phyloP scores from a whole-genome alignment of 139 green algal genomes.

The Parachlorella kessleri region DNA sequence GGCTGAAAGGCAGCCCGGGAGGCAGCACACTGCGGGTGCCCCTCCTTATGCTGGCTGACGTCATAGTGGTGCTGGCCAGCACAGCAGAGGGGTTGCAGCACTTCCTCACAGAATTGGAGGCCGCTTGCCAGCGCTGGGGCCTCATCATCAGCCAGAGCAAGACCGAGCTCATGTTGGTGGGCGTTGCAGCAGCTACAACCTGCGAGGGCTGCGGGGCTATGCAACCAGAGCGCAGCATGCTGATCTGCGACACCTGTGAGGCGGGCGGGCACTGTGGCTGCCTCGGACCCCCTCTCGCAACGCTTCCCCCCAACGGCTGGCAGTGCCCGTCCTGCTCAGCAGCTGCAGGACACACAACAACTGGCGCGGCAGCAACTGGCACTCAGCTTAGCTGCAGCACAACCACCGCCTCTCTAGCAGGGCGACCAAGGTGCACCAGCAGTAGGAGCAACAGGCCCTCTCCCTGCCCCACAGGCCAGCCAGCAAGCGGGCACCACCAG shows the following conservation, averaged over 20 bases:
- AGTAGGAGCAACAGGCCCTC: no score
- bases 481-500: no score
- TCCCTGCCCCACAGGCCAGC: no score
- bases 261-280: background rate
- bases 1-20: no score
- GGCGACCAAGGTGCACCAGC: no score
- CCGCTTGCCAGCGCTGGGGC: background rate
- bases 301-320: background rate
- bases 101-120: background rate
- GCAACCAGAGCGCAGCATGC: background rate
- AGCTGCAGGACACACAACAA: no score
- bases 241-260: background rate
- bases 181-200: background rate
- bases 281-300: background rate
- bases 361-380: no score
- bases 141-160: background rate
- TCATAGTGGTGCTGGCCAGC: background rate
- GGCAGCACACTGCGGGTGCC: background rate
- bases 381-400: no score
- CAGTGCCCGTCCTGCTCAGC: background rate
- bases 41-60: background rate
- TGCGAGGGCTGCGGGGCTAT: background rate
- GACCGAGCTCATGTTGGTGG: background rate
- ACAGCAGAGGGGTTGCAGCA: background rate
- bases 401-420: no score